phyloP scores from a whole-genome alignment of 2,329 filamentous ascomycete genomes.

The Trichoderma atroviride region DNA sequence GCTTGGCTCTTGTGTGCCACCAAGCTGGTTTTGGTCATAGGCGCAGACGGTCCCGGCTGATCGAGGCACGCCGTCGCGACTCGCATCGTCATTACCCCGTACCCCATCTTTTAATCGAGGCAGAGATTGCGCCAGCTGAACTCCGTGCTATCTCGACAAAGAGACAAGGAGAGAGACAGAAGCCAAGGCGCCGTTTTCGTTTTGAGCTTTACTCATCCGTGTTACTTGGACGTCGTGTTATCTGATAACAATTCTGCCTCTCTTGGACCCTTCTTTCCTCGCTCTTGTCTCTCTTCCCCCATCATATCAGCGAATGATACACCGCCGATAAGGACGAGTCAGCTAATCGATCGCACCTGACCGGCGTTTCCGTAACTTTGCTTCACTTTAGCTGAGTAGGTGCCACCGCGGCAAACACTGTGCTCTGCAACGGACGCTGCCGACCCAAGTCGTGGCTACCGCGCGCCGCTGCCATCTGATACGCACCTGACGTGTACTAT shows the following conservation, averaged over 20 bases:
- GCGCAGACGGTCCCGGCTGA: neutral
- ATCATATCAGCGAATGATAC: neutral
- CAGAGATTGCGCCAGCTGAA: neutral
- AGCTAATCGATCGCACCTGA: slow-evolving; percentile 12
- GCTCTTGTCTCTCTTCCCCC: neutral
- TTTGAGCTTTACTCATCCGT: neutral
- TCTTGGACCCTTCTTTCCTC: neutral
- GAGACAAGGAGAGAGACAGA: neutral
- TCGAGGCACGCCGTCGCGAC: slow-evolving; percentile 12
- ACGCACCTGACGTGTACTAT: neutral
- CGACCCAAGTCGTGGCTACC: slow-evolving; percentile 5
- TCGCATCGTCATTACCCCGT: slow-evolving; percentile 17
- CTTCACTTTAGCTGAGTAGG: slow-evolving; percentile 2
- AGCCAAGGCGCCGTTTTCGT: neutral
- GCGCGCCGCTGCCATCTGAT: neutral
- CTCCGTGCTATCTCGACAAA: slow-evolving; percentile 1
- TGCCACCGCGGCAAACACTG: slow-evolving; percentile 16
- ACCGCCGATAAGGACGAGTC: slow-evolving; percentile 17
- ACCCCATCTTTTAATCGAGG: slow-evolving; percentile 6
- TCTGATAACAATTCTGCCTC: neutral
- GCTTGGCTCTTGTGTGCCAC: neutral
- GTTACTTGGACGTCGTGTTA: neutral
- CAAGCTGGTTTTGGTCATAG: neutral
- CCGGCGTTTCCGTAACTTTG: slow-evolving; percentile 5
- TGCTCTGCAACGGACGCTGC: slow-evolving; percentile 3